Percentiles rank a stretch among this genome's conserved stretches.
Conservation (phyloP, 2,329 filamentous ascomycete species). For the Aspergillus uvarum region DNA sequence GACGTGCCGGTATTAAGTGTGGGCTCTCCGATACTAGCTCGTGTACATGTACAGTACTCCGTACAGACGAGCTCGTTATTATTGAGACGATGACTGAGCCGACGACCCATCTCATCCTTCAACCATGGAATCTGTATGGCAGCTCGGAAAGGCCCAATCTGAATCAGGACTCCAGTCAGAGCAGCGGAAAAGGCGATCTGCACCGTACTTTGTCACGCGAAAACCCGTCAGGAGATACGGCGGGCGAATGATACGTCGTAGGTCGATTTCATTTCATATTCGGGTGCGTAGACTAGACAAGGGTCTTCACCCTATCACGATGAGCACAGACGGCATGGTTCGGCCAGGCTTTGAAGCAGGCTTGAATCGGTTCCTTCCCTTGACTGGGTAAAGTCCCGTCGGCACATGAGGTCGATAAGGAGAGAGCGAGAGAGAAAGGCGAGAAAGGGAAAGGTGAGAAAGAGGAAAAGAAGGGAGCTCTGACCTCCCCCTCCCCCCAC, state of each 20-base stretch:
- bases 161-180: slow-evolving; percentile 13
- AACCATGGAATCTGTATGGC: slow-evolving; percentile 7
- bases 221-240: slow-evolving; percentile 15
- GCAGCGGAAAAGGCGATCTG: slow-evolving; percentile 15
- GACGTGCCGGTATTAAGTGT: not conserved
- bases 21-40: not conserved
- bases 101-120: not conserved
- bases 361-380: slow-evolving; percentile 12
- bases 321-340: slow-evolving; percentile 15
- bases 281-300: slow-evolving; percentile 14
- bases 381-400: slow-evolving; percentile 8
- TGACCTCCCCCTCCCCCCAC: slow-evolving; percentile 15
- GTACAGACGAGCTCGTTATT: not conserved
- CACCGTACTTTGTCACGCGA: slow-evolving; percentile 26
- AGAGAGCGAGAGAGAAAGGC: no score
- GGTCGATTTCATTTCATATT: slow-evolving; percentile 23
- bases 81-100: not conserved
- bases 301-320: slow-evolving; percentile 20
- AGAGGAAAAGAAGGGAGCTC: slow-evolving; percentile 12
- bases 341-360: slow-evolving; percentile 1
- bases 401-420: slow-evolving; percentile 16
- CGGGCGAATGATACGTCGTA: slow-evolving; percentile 16
- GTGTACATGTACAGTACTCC: not conserved
- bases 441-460: no score
- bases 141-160: slow-evolving; percentile 4